phyloP scores from a whole-genome alignment of 805 yeast genomes.

The Saccharomycodes ludwigii region DNA sequence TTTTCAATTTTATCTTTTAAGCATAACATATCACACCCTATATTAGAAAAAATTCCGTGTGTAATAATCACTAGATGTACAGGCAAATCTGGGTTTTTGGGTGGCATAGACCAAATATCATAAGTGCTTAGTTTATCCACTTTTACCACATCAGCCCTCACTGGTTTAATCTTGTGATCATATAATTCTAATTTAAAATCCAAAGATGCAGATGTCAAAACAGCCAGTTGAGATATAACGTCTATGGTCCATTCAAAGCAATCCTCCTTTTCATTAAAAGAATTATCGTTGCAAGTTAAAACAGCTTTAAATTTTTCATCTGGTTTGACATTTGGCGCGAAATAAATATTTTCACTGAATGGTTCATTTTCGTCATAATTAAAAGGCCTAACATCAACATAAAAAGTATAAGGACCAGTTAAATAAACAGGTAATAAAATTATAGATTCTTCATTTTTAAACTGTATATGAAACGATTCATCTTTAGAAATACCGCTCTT shows the following conservation, averaged over 20 bases:
- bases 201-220: slow-evolving; percentile 56
- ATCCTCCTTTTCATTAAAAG: slow-evolving; percentile 15
- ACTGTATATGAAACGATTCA: slow-evolving; percentile 30
- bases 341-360: slow-evolving; percentile 30
- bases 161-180: background rate
- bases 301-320: slow-evolving; percentile 53
- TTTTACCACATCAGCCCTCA: slow-evolving; percentile 9
- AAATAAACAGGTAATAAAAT: slow-evolving; percentile 72
- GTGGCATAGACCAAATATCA: slow-evolving; percentile 68
- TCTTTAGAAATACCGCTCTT: slow-evolving; percentile 6
- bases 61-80: slow-evolving; percentile 77
- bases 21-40: slow-evolving; percentile 81
- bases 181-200: slow-evolving; percentile 38
- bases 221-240: slow-evolving; percentile 66
- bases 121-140: slow-evolving; percentile 40
- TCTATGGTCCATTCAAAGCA: slow-evolving; percentile 69
- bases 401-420: slow-evolving; percentile 80
- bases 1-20: slow-evolving; percentile 68
- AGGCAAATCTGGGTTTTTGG: slow-evolving; percentile 36
- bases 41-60: slow-evolving; percentile 87
- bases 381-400: slow-evolving; percentile 64
- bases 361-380: slow-evolving; percentile 44
- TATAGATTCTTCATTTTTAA: slow-evolving; percentile 61
- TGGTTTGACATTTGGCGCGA: slow-evolving; percentile 50
- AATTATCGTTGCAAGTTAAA: slow-evolving; percentile 35